A percentile compares a stretch with the other conserved stretches of the same genome.
Conservation (phyloP, 2,329 filamentous ascomycete genomes). For the Calonectria pteridis region DNA sequence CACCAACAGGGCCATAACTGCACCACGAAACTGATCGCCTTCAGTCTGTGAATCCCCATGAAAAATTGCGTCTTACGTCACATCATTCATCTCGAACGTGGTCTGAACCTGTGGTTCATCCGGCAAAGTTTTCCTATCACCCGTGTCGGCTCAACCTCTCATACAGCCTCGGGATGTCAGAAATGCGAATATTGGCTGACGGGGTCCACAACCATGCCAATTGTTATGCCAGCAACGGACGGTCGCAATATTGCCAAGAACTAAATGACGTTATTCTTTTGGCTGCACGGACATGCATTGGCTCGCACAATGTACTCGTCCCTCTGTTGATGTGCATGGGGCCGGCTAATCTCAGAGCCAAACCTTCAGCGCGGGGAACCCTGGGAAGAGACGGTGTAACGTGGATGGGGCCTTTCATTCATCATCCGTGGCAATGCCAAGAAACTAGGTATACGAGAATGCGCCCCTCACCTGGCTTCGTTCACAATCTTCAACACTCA, state of each 20-base stretch:
- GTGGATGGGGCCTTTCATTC: not conserved
- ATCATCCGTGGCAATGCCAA: not conserved
- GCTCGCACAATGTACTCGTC: not conserved
- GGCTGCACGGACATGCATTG: not conserved
- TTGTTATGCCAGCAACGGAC: not conserved
- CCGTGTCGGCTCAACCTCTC: not conserved
- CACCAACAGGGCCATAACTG: not conserved
- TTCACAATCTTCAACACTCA: not conserved
- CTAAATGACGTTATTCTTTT: not conserved
- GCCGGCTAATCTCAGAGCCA: not conserved
- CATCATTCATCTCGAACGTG: not conserved
- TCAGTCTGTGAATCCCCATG: not conserved
- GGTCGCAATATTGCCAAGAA: not conserved
- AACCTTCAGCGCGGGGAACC: not conserved
- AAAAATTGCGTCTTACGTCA: not conserved
- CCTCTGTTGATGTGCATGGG: not conserved
- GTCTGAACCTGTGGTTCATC: not conserved
- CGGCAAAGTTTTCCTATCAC: not conserved
- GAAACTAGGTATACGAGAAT: not conserved
- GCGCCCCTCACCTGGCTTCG: not conserved
- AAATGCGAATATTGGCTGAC: not conserved
- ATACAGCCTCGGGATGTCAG: not conserved
- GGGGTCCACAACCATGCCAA: not conserved
- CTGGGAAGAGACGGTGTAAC: not conserved
- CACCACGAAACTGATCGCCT: not conserved